Conservation (phyloP, 1,284 basidiomycete species). For the Wallemia hederae region DNA sequence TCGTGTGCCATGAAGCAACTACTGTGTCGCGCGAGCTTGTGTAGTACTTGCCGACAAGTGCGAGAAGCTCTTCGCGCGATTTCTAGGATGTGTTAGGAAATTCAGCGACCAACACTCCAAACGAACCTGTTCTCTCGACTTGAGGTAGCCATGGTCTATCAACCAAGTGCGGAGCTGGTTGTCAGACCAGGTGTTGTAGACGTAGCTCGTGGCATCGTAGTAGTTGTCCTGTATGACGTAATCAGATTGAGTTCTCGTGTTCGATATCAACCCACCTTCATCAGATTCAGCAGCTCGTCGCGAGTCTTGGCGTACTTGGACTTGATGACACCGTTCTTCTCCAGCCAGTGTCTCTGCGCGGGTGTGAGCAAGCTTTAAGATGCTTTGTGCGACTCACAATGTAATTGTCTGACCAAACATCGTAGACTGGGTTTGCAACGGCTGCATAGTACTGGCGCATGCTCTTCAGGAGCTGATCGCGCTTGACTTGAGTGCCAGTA, state of each 20-base stretch:
- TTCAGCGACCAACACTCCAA: neutral
- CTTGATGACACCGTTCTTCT: conserved; percentile 38
- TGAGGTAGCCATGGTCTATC: conserved; percentile 29
- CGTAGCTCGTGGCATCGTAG: conserved; percentile 30
- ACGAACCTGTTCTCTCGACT: conserved; percentile 11
- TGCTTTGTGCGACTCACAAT: conserved; percentile 24
- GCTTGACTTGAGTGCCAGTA: conserved; percentile 29
- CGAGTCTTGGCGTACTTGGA: conserved; percentile 31
- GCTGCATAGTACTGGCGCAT: conserved; percentile 39
- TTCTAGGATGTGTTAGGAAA: neutral
- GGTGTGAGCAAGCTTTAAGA: neutral
- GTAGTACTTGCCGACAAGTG: conserved; percentile 33
- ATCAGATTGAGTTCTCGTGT: conserved; percentile 10
- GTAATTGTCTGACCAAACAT: conserved; percentile 58
- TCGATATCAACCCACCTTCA: conserved; percentile 35
- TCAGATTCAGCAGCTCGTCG: conserved; percentile 34
- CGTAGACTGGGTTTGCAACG: conserved; percentile 34
- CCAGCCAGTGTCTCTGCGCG: conserved; percentile 44
- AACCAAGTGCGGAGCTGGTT: conserved; percentile 48
- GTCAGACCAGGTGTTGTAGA: conserved; percentile 48
- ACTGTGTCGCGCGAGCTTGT: conserved; percentile 32
- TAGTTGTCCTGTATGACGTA: conserved; percentile 31
- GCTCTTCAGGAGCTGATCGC: conserved; percentile 34
- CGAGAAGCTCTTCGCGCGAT: conserved; percentile 8
- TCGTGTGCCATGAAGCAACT: conserved; percentile 46